Evolutionary conservation across 495 filamentous ascomycete species (phyloP), one percentile per base, ranked within the genome.

Genomic region (Trichoderma erinaceum): DNA sequence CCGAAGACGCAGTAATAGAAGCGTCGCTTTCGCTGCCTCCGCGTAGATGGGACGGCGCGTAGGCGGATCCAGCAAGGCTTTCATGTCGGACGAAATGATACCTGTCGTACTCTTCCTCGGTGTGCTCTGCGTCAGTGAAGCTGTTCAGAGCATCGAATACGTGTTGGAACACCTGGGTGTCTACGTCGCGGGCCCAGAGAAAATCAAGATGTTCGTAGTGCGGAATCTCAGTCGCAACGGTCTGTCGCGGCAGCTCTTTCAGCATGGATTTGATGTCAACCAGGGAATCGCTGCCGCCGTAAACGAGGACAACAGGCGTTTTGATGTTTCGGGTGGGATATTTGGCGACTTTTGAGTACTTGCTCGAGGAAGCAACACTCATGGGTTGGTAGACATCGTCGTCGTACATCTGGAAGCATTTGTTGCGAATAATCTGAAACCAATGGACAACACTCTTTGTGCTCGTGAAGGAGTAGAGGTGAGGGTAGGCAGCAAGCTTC

Each of bases 131-230:
- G 52, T 75, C 78, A 11, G 81, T 82, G 72, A 92, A 88, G 67
- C 78, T 85, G 56, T 93, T 87, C 4, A 99, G 80, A 0, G 94
- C 92, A 69, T 94, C 87, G 72, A 96, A 92, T 15, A 98, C 91
- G 77, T 97, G 89, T 12, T 86, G 89, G 72, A 97, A 97, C 3
- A 98, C 94, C 48, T 91, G 84, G n/a, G 81, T 80, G 64, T 95
- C 83, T 13, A 96, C 91, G 73, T 97, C 91, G 32, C 85, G 78
- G 5, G 90, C 94, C 95, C 95, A 99, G n/a, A 99, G 80, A 74
- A 99, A 97, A 76, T 99, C 95, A 44, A 99, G 84, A 77, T 99
- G 95, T 73, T 99, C 95, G 74, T 96, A 99, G 69, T 96, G 91
- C 5, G 88, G 85, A 64, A 98, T 89, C 71, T 90, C 88, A 67